Conservation (phyloP, 768 basidiomycete species). For the Antrodiella citrinella region DNA sequence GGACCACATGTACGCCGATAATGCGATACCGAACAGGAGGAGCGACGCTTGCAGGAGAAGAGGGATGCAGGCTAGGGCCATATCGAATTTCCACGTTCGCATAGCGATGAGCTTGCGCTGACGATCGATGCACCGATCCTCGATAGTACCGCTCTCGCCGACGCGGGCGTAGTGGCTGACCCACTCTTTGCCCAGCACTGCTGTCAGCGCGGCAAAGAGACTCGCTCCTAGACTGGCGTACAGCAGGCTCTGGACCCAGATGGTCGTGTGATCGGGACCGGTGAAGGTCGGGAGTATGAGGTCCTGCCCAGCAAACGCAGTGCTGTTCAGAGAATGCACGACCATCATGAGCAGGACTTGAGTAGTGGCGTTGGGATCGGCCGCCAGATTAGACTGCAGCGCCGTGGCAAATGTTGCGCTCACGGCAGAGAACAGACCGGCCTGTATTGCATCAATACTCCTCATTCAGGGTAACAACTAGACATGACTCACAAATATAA, state of each 20-base stretch:
- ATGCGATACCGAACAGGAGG: neutral
- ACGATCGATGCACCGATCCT: neutral
- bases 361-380: neutral
- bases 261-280: neutral
- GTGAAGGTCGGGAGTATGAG: neutral
- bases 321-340: neutral
- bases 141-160: neutral
- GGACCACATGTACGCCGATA: neutral
- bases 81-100: neutral
- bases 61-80: neutral
- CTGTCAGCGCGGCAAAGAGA: neutral
- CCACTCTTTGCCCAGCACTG: neutral
- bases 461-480: neutral
- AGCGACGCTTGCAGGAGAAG: neutral
- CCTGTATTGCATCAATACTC: neutral
- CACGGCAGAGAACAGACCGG: conserved; percentile 1
- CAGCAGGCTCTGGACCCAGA: neutral
- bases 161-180: neutral
- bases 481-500: neutral
- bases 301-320: neutral
- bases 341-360: neutral
- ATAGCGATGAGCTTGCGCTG: neutral
- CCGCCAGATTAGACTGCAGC: neutral
- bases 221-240: neutral
- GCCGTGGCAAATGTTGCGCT: neutral